Evolutionary conservation across 495 filamentous ascomycete genomes (phyloP).

Genomic region (Penicillium verhagenii): DNA sequence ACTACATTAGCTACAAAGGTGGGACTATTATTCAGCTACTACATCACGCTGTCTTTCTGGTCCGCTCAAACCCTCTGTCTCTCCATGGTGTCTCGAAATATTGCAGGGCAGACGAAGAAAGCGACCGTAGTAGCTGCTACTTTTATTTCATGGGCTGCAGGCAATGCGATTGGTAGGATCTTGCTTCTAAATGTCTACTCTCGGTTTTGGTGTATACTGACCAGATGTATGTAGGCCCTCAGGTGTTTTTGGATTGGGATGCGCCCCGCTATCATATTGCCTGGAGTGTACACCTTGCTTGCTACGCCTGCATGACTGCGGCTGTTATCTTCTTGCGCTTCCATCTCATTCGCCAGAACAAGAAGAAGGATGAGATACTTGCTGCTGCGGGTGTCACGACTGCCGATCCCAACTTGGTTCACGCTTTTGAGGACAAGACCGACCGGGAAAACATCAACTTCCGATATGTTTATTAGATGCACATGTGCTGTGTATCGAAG

Average conservation of each 20-base stretch:
- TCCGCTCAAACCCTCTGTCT: constrained; percentile 58
- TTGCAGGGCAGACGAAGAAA: constrained; percentile 72
- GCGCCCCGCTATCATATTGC: constrained; percentile 41
- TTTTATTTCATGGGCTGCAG: constrained; percentile 44
- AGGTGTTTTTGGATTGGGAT: constrained; percentile 41
- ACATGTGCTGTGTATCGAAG: neutral
- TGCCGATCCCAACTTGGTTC: constrained; percentile 31
- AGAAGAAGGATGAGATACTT: constrained; percentile 39
- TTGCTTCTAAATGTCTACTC: too few relatives aligned
- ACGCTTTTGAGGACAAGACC: constrained; percentile 50
- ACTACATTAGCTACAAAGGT: constrained; percentile 43
- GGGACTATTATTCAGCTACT: constrained; percentile 63
- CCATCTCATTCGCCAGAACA: constrained; percentile 36
- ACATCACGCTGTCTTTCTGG: constrained; percentile 56
- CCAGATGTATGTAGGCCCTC: constrained; percentile 36
- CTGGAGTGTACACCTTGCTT: constrained; percentile 43
- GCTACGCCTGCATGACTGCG: constrained; percentile 37
- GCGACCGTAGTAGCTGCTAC: constrained; percentile 46
- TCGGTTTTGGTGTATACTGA: constrained; percentile 6
- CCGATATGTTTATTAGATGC: constrained; percentile 45
- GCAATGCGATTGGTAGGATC: constrained; percentile 41
- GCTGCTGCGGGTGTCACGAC: constrained; percentile 26
- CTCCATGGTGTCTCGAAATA: constrained; percentile 60
- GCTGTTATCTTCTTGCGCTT: constrained; percentile 39
- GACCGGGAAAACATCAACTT: constrained; percentile 49